Evolutionary conservation across 1,284 basidiomycete genomes (phyloP).

Genomic region (Polyporus tsugae): DNA sequence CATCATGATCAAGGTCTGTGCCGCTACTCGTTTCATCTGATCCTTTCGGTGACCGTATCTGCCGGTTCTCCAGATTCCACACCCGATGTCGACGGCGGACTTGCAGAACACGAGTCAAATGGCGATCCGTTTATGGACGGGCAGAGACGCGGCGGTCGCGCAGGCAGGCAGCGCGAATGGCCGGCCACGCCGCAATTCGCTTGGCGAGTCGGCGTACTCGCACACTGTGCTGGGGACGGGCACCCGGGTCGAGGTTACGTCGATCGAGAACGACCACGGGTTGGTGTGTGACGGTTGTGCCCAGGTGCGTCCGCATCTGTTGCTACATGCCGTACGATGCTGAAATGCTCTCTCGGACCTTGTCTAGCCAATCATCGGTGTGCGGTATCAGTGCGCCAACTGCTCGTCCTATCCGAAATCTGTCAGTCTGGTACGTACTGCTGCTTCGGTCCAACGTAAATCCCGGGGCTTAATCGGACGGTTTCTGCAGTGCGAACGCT

Average conservation of each 20-base stretch:
- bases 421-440: conserved; percentile 67
- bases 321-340: background rate
- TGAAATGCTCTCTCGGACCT: conserved; percentile 12
- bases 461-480: background rate
- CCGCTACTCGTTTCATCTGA: background rate
- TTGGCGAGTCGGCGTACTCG: conserved; percentile 55
- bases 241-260: conserved; percentile 37
- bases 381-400: conserved; percentile 80
- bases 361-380: conserved; percentile 67
- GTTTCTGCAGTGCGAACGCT: conserved; percentile 70
- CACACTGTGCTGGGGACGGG: conserved; percentile 68
- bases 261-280: conserved; percentile 45
- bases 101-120: conserved; percentile 68
- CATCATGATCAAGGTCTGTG: conserved; percentile 87
- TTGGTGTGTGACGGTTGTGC: conserved; percentile 52
- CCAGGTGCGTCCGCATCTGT: conserved; percentile 51
- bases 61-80: conserved; percentile 69
- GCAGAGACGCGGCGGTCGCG: conserved; percentile 73
- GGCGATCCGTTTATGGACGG: conserved; percentile 80
- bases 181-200: conserved; percentile 60
- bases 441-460: background rate
- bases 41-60: background rate
- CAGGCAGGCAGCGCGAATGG: conserved; percentile 36
- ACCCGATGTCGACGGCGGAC: conserved; percentile 77
- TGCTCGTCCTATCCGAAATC: conserved; percentile 70